Evolutionary conservation across 768 basidiomycete genomes (phyloP).

Genomic region (Myochromella boudieri): DNA sequence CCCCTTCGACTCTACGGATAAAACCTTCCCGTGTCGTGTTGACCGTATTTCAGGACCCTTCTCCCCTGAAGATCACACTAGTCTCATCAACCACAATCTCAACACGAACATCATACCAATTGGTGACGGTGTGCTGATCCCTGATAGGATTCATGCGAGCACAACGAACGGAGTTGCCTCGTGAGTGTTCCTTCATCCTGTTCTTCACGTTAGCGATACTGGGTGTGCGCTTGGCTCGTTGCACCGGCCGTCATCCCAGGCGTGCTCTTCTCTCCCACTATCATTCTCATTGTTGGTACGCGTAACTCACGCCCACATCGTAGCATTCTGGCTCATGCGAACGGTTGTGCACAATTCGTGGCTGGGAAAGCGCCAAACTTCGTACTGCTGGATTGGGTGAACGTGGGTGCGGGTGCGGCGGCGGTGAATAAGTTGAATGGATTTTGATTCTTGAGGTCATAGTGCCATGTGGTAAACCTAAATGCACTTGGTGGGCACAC

Average conservation of each 20-base stretch:
- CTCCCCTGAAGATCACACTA: slow-evolving; percentile 34
- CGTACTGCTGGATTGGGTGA: slow-evolving; percentile 48
- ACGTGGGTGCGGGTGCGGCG: slow-evolving; percentile 38
- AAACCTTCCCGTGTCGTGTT: slow-evolving; percentile 38
- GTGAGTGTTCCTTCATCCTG: slow-evolving; percentile 29
- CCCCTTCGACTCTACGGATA: slow-evolving; percentile 36
- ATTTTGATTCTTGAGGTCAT: too few relatives aligned
- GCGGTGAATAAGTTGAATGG: slow-evolving; percentile 42
- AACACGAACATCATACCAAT: slow-evolving; percentile 33
- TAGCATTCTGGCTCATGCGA: slow-evolving; percentile 38
- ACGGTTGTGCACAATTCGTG: slow-evolving; percentile 39
- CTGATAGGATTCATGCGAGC: slow-evolving; percentile 24
- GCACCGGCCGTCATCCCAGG: too few relatives aligned
- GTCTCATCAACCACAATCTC: slow-evolving; percentile 44
- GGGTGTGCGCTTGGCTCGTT: neutral
- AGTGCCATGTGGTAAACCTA: too few relatives aligned
- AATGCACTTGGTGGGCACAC: too few relatives aligned
- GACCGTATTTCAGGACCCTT: slow-evolving; percentile 38
- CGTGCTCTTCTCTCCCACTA: too few relatives aligned
- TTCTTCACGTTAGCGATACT: neutral
- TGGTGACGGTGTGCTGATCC: slow-evolving; percentile 24
- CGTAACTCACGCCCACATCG: neutral
- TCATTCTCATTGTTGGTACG: neutral
- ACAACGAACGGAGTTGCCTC: slow-evolving; percentile 28
- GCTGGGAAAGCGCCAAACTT: slow-evolving; percentile 43